These are phyloP conservation scores for Zoysia japonica DNA, from an alignment of 176 grass and related monocot genomes.

Conservation along the genomic window DNA sequence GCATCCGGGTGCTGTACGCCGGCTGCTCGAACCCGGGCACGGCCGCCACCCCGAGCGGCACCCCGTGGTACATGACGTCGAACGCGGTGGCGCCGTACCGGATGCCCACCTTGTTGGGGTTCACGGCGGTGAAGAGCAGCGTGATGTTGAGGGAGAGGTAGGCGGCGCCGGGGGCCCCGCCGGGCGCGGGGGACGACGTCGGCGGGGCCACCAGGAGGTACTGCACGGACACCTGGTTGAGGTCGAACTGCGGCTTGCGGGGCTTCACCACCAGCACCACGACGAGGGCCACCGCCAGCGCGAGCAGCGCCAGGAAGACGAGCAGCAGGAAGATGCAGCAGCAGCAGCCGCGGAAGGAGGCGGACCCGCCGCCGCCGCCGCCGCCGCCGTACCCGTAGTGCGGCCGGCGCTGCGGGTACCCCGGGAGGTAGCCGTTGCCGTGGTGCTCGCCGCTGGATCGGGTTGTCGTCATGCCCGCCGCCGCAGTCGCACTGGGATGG, in stretches of 20 bases:
- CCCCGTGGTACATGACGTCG: slow-evolving; percentile 92
- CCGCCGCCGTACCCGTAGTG: slow-evolving; percentile 58
- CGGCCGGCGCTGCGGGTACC: slow-evolving; percentile 54
- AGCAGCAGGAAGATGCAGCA: slow-evolving; percentile 94
- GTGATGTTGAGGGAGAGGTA: slow-evolving; percentile 99
- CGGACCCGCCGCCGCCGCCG: slow-evolving; percentile 39
- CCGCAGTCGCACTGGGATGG: not conserved
- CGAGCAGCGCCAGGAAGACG: slow-evolving; percentile 84
- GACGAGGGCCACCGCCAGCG: slow-evolving; percentile 78
- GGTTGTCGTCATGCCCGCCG: slow-evolving; percentile 48
- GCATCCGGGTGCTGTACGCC: slow-evolving; percentile 73
- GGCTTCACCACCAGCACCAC: slow-evolving; percentile 93
- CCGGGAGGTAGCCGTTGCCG: slow-evolving; percentile 27
- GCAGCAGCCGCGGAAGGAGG: slow-evolving; percentile 95
- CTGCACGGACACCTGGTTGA: slow-evolving; percentile 93
- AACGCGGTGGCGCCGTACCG: slow-evolving; percentile 74
- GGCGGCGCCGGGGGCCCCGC: slow-evolving; percentile 47
- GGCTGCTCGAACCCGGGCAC: slow-evolving; percentile 93
- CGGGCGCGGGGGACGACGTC: slow-evolving; percentile 31
- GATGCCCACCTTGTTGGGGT: slow-evolving; percentile 97
- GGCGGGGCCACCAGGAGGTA: slow-evolving; percentile 86
- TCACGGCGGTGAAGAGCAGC: slow-evolving; percentile 81
- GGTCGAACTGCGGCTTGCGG: slow-evolving; percentile 95
- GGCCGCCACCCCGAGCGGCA: slow-evolving; percentile 83
- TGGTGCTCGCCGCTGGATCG: slow-evolving; percentile 45